Base-by-base conservation (phyloP, 371 early-diverging fungal species). In the Sporodiniella umbellata region DNA sequence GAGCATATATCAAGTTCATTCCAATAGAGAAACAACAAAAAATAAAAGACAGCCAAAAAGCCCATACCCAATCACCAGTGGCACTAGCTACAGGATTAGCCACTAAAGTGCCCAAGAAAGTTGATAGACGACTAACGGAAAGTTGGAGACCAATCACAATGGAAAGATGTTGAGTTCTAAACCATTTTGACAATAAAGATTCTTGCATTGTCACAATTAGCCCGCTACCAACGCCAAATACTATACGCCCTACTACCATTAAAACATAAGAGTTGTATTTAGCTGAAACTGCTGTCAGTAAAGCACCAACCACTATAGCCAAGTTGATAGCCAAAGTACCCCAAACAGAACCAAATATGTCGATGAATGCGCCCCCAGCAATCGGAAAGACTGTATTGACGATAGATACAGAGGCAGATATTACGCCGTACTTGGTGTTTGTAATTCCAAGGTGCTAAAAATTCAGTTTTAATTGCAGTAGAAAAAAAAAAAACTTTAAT, bases 171-270 rank as follows among this genome's bases (percentile, higher is more conserved):
- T 44, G 54, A 4, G 70, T 68, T 45, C 80, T 66, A 56, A 82
- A 82, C 83, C 83, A 82, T 47, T 79, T 76, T 0, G 75, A 68
- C 1, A 81, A 54, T 0, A 81, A 64, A 6, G 80, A 75, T 59
- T 82, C 79, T 61, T 82, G 83, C 66, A 75, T 73, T 3, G 80
- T 78, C 17, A 79, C 77, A 55, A 82, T 75, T 21, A 74, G 48
- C 30, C 77, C 77, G 37, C 70, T 67, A 4, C 83, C 83, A 35
- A 82, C 68, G 28, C 80, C 82, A 45, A 78, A 79, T 5, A 79
- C 45, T 1, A 79, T 62, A 31, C 79, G 74, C n/a, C 71, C 76
- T 14, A 68, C 66, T 1, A 81, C 64, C 70, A 81, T 68, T 8
- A 75, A 25, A 3, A 65, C 53, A 51, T 68, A 79, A 0, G 60